A percentile compares a stretch with the other conserved stretches of the same genome.
Conservation (phyloP, 1,284 basidiomycete genomes). For the Phaffia rhodozyma region DNA sequence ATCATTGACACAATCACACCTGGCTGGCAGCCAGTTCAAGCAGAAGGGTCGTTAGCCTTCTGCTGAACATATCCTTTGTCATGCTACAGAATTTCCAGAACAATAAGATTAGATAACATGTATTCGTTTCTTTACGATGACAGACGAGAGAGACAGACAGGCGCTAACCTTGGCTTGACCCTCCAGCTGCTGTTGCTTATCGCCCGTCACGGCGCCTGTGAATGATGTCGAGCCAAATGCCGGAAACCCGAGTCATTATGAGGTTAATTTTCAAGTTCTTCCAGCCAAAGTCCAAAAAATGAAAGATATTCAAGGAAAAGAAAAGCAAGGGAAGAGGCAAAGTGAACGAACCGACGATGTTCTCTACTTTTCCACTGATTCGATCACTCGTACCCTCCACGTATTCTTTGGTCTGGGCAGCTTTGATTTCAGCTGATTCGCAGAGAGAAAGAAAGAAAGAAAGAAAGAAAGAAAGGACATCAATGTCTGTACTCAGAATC, state of each 20-base stretch:
- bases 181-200: slow-evolving; percentile 8
- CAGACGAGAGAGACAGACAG: too few species aligned
- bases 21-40: not conserved
- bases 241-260: too few species aligned
- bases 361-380: slow-evolving; percentile 1
- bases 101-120: not conserved
- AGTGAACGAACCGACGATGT: not conserved
- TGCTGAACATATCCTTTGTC: slow-evolving; percentile 11
- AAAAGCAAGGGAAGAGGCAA: not conserved
- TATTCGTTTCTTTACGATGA: not conserved
- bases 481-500: too few species aligned
- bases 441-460: not conserved
- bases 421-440: slow-evolving; percentile 12
- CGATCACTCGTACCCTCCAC: slow-evolving; percentile 8
- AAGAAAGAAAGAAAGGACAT: not conserved
- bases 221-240: too few species aligned
- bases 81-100: not conserved
- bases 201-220: slow-evolving; percentile 5
- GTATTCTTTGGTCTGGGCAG: slow-evolving; percentile 11
- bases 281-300: too few species aligned
- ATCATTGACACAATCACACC: too few species aligned
- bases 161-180: slow-evolving; percentile 2
- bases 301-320: too few species aligned
- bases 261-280: too few species aligned
- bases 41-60: slow-evolving; percentile 5